These are phyloP conservation scores for Termitomyces sp. DNA, from an alignment of 768 basidiomycete genomes.

Conservation along the genomic window DNA sequence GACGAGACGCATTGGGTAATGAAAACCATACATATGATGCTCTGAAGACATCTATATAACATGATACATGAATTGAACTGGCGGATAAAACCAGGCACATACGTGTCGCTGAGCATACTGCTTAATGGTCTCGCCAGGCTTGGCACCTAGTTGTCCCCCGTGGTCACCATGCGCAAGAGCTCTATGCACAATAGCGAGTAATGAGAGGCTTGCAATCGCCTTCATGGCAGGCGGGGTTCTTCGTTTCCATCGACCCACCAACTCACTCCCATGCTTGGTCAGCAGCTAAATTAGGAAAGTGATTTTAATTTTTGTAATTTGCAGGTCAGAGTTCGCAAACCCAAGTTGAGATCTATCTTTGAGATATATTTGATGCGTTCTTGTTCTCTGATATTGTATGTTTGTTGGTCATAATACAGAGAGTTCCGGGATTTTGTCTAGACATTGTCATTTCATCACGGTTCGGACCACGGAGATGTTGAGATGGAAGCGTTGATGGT, in stretches of 20 bases:
- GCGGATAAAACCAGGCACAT: slow-evolving; percentile 29
- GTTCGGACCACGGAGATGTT: no score
- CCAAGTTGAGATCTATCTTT: neutral
- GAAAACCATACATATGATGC: slow-evolving; percentile 66
- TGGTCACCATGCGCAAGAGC: slow-evolving; percentile 57
- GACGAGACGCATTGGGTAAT: neutral
- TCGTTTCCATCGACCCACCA: neutral
- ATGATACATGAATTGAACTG: slow-evolving; percentile 12
- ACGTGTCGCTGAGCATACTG: slow-evolving; percentile 91
- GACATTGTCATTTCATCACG: no score
- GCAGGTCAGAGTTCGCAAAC: no score
- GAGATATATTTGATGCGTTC: neutral
- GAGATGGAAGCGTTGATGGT: no score
- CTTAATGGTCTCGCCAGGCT: slow-evolving; percentile 55
- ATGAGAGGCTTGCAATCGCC: slow-evolving; percentile 35
- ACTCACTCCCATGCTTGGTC: slow-evolving; percentile 4
- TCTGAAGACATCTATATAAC: slow-evolving; percentile 74
- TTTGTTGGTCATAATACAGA: neutral
- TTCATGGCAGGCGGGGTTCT: slow-evolving; percentile 34
- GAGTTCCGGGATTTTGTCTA: neutral
- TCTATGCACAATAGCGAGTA: slow-evolving; percentile 27
- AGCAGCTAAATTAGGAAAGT: slow-evolving; percentile 1
- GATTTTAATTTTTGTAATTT: neutral
- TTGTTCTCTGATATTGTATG: neutral
- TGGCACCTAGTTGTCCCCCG: slow-evolving; percentile 31